A percentile compares a stretch with the other conserved stretches of the same genome.
Evolutionary conservation across 2,329 filamentous ascomycete species (phyloP).

Genomic region (Xylaria sp.): DNA sequence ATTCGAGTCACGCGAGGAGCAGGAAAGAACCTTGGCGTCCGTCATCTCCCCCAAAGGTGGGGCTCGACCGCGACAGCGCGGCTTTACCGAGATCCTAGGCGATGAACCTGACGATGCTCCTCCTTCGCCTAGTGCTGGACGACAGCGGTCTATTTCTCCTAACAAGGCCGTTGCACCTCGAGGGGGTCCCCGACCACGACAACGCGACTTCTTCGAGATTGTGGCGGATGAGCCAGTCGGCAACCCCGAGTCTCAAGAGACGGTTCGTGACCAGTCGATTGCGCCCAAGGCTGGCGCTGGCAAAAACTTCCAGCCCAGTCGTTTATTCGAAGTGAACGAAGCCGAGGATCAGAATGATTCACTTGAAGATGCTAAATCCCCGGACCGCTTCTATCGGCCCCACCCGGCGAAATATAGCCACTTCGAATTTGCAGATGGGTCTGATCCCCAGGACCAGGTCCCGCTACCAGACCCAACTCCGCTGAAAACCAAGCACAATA

Average conservation of each 20-base stretch:
- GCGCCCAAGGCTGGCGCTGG: constrained; percentile 63
- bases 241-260: constrained; percentile 48
- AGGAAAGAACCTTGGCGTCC: constrained; percentile 60
- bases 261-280: constrained; percentile 57
- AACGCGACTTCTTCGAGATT: constrained; percentile 80
- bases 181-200: constrained; percentile 58
- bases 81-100: constrained; percentile 77
- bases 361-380: constrained; percentile 53
- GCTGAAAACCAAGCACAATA: constrained; percentile 71
- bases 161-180: constrained; percentile 46
- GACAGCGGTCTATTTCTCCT: constrained; percentile 55
- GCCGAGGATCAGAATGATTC: constrained; percentile 55
- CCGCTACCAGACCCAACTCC: constrained; percentile 56
- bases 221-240: constrained; percentile 63
- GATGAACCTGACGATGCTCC: constrained; percentile 57
- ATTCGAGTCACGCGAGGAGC: constrained; percentile 75
- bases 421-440: constrained; percentile 81
- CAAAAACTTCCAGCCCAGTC: constrained; percentile 71
- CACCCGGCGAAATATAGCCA: constrained; percentile 85
- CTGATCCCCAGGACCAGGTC: constrained; percentile 62
- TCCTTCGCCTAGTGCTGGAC: constrained; percentile 51
- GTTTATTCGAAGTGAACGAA: constrained; percentile 71
- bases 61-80: constrained; percentile 70
- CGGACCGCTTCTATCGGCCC: constrained; percentile 65
- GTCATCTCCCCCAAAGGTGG: constrained; percentile 71